phyloP scores from a whole-genome alignment of 208 protist genomes.

The Herpetomonas samuelpessoai region DNA sequence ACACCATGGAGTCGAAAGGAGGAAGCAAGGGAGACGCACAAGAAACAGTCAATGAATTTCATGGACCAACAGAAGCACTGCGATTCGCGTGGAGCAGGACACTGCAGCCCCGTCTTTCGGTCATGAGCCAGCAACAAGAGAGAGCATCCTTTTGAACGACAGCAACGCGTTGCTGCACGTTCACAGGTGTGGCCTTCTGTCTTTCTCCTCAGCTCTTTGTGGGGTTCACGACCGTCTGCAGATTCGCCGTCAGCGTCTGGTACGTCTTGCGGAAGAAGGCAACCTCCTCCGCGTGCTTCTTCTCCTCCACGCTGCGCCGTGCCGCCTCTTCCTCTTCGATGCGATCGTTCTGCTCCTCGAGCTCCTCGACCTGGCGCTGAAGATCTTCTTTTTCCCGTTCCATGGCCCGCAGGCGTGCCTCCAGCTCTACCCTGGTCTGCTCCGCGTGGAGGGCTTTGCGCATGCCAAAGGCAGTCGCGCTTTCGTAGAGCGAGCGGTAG shows the following conservation, averaged over 20 bases:
- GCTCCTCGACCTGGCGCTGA: slow-evolving; percentile 84
- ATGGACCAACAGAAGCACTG: too few species aligned
- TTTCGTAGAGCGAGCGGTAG: slow-evolving; percentile 83
- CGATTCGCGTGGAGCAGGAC: too few species aligned
- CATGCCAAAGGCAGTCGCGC: slow-evolving; percentile 94
- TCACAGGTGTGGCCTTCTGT: slow-evolving; percentile 2
- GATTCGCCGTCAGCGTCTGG: slow-evolving; percentile 92
- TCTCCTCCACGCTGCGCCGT: slow-evolving; percentile 89
- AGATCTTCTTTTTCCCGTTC: slow-evolving; percentile 95
- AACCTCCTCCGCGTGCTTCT: slow-evolving; percentile 97
- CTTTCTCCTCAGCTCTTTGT: slow-evolving; percentile 51
- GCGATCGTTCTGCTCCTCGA: slow-evolving; percentile 65
- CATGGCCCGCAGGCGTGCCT: slow-evolving; percentile 89
- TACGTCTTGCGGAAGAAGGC: slow-evolving; percentile 95
- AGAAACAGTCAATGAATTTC: too few species aligned
- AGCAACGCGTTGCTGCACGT: not conserved
- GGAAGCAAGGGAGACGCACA: too few species aligned
- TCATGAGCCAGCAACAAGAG: too few species aligned
- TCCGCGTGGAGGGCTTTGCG: slow-evolving; percentile 98
- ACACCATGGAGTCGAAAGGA: too few species aligned
- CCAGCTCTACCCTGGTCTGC: slow-evolving; percentile 95
- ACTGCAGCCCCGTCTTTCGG: too few species aligned
- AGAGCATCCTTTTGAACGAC: too few species aligned
- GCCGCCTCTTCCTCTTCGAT: slow-evolving; percentile 92
- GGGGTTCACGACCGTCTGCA: slow-evolving; percentile 88